These are phyloP conservation scores for Xerocomus cyaneibrunnescens DNA, from an alignment of 1,284 basidiomycete species.

Conservation along the genomic window DNA sequence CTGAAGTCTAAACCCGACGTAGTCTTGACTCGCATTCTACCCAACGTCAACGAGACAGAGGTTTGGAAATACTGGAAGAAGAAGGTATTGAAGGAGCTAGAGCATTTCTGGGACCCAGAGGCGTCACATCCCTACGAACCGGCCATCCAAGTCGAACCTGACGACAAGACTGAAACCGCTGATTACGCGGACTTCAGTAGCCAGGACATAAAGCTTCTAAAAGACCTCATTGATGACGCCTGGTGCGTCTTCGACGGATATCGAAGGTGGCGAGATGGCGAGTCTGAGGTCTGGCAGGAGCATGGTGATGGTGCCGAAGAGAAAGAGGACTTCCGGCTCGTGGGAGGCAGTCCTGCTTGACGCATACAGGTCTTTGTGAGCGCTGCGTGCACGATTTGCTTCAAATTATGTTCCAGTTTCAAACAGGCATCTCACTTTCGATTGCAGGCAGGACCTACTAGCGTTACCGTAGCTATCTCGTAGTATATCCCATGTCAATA, in stretches of 20 bases:
- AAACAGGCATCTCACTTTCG: neutral
- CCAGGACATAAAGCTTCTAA: slow-evolving; percentile 16
- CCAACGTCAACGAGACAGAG: slow-evolving; percentile 30
- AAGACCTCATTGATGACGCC: slow-evolving; percentile 25
- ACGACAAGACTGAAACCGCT: slow-evolving; percentile 7
- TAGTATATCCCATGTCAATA: neutral
- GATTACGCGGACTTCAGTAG: slow-evolving; percentile 9
- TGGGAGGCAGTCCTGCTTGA: slow-evolving; percentile 6
- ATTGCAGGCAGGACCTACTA: no score
- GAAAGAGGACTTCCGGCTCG: neutral
- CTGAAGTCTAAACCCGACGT: neutral
- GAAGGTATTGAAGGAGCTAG: slow-evolving; percentile 21
- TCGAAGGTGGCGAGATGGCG: slow-evolving; percentile 9
- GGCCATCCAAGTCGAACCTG: slow-evolving; percentile 10
- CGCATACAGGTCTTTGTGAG: no score
- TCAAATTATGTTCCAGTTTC: no score
- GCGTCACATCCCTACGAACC: slow-evolving; percentile 10
- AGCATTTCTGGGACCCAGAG: slow-evolving; percentile 9
- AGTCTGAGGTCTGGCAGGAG: neutral
- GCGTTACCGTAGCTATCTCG: no score
- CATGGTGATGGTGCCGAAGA: neutral
- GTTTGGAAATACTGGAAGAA: slow-evolving; percentile 30
- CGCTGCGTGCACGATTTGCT: no score
- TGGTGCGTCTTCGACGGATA: slow-evolving; percentile 24
- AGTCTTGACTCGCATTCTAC: slow-evolving; percentile 17